phyloP scores from a whole-genome alignment of 2,329 filamentous ascomycete species.

The Echinosphaeria canescens region DNA sequence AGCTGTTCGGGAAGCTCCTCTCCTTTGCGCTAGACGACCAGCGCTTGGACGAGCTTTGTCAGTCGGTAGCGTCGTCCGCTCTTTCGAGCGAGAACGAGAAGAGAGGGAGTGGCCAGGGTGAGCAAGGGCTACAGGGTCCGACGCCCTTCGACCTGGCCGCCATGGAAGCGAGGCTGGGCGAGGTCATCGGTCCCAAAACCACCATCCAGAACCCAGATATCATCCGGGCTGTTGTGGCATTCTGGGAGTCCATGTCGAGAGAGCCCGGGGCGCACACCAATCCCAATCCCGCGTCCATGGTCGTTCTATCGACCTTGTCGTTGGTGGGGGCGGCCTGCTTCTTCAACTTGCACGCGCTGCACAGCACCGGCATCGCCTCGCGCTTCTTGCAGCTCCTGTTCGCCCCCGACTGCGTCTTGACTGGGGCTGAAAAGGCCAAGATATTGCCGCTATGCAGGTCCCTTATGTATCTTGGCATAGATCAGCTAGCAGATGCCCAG shows the following conservation, averaged over 20 bases:
- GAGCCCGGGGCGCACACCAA: constrained; percentile 18
- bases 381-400: constrained; percentile 43
- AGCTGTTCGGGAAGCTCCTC: constrained; percentile 66
- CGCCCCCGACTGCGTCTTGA: constrained; percentile 23
- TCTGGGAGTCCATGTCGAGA: constrained; percentile 40
- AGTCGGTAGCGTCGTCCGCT: constrained; percentile 15
- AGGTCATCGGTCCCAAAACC: constrained; percentile 26
- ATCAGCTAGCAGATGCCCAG: constrained; percentile 63
- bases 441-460: constrained; percentile 45
- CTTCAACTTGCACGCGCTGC: constrained; percentile 49
- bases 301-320: constrained; percentile 42
- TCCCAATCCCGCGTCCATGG: constrained; percentile 32
- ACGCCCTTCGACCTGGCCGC: constrained; percentile 6
- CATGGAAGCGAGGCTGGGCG: constrained; percentile 17
- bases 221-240: constrained; percentile 35
- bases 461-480: constrained; percentile 57
- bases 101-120: background rate
- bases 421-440: constrained; percentile 29
- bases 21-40: constrained; percentile 66
- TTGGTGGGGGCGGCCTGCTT: constrained; percentile 37
- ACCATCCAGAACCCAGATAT: constrained; percentile 39
- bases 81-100: background rate
- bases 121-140: constrained; percentile 1
- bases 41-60: constrained; percentile 47
- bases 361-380: constrained; percentile 48